These are phyloP conservation scores for Septoria linicola DNA, from an alignment of 2,329 filamentous ascomycete species.

Conservation along the genomic window DNA sequence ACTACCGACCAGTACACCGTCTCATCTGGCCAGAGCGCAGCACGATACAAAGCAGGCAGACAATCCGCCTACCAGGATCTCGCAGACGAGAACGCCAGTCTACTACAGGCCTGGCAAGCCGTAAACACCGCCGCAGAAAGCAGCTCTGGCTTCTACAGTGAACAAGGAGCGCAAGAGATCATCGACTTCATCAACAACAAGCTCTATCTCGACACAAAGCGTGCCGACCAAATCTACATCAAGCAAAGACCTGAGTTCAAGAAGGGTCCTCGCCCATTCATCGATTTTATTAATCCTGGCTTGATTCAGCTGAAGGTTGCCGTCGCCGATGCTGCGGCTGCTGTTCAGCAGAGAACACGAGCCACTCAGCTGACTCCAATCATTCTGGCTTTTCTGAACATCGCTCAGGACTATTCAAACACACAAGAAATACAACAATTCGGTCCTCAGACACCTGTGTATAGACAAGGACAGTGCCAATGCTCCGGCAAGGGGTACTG, in stretches of 20 bases:
- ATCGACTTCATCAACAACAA: conserved; percentile 8
- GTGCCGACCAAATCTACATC: conserved; percentile 8
- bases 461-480: too few relatives aligned
- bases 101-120: conserved; percentile 5
- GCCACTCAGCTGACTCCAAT: conserved; percentile 3
- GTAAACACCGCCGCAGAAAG: background rate
- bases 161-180: conserved; percentile 6
- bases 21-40: background rate
- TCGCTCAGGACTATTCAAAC: conserved; percentile 11
- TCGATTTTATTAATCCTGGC: conserved; percentile 12
- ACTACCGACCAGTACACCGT: conserved; percentile 4
- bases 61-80: background rate
- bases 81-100: background rate
- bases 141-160: conserved; percentile 12
- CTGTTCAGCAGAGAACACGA: background rate
- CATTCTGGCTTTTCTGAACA: conserved; percentile 9
- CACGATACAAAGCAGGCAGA: background rate
- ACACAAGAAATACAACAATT: conserved; percentile 14
- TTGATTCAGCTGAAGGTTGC: conserved; percentile 12
- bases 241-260: conserved; percentile 4
- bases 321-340: conserved; percentile 10
- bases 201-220: conserved; percentile 4
- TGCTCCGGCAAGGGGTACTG: too few relatives aligned
- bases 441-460: too few relatives aligned
- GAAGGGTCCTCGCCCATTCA: conserved; percentile 2